These are phyloP conservation scores for Fraxinus latifolia DNA, from an alignment of 305 asterid species.

Conservation along the genomic window DNA sequence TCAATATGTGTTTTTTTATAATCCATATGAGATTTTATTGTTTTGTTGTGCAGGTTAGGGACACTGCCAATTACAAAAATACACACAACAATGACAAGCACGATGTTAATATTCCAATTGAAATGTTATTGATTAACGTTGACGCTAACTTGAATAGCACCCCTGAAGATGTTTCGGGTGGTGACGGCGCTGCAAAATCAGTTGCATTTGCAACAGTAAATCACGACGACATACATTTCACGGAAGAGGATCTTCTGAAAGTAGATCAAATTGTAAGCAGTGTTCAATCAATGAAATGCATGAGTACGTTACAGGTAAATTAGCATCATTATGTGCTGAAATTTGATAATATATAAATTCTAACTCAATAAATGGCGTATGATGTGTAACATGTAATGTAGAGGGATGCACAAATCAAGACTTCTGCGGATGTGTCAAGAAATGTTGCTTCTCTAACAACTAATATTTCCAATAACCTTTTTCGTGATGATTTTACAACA, in stretches of 20 bases:
- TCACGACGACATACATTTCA: background rate
- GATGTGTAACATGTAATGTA: background rate
- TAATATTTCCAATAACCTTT: background rate
- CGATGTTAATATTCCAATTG: background rate
- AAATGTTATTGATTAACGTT: background rate
- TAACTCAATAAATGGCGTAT: background rate
- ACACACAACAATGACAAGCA: too few relatives aligned
- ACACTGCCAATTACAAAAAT: background rate
- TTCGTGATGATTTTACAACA: background rate
- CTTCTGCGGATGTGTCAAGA: background rate
- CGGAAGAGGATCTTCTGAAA: background rate
- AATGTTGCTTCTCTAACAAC: background rate
- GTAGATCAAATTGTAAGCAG: background rate
- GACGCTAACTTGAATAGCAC: background rate
- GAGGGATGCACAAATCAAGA: too few relatives aligned
- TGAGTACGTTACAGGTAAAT: background rate
- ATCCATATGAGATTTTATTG: too few relatives aligned
- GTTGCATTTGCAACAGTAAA: background rate
- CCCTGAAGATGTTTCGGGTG: background rate
- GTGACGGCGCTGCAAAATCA: background rate
- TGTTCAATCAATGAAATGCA: background rate
- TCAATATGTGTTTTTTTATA: too few relatives aligned
- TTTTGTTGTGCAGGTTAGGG: background rate
- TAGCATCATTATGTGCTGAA: background rate
- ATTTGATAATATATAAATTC: background rate